These are phyloP conservation scores for Allantophomopsis lycopodina DNA, from an alignment of 2,329 filamentous ascomycete genomes.

Conservation along the genomic window DNA sequence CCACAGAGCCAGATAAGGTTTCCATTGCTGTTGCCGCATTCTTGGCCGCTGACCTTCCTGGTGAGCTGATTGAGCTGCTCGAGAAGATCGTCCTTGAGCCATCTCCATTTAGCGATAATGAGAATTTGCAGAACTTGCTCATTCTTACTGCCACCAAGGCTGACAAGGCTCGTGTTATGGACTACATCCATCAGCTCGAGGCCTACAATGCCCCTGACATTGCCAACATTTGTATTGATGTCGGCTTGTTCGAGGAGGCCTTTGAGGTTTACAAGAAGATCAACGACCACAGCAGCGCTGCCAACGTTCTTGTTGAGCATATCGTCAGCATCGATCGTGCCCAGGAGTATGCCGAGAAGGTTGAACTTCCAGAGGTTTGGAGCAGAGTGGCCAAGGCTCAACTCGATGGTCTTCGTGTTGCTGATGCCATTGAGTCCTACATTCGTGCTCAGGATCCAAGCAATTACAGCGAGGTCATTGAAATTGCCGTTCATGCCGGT, in stretches of 20 bases:
- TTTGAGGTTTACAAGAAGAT: conserved; percentile 99
- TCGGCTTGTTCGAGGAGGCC: conserved; percentile 90
- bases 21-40: conserved; percentile 90
- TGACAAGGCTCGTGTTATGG: conserved; percentile 87
- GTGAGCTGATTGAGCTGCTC: conserved; percentile 89
- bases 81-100: conserved; percentile 99
- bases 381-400: conserved; percentile 97
- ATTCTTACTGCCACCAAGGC: conserved; percentile 95
- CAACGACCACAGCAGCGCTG: conserved; percentile 73
- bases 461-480: conserved; percentile 93
- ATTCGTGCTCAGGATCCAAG: conserved; percentile 87
- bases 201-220: conserved; percentile 89
- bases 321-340: conserved; percentile 97
- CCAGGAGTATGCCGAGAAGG: conserved; percentile 86
- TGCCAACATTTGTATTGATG: conserved; percentile 81
- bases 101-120: conserved; percentile 96
- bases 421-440: conserved; percentile 91
- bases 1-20: conserved; percentile 85
- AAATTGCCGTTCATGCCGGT: conserved; percentile 85
- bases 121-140: conserved; percentile 88
- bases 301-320: conserved; percentile 87
- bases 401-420: conserved; percentile 84
- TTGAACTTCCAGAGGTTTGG: conserved; percentile 92
- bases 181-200: conserved; percentile 86
- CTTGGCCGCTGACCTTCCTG: conserved; percentile 78